Conservation (phyloP, 768 basidiomycete species). For the Erythrobasidium yunnanense region DNA sequence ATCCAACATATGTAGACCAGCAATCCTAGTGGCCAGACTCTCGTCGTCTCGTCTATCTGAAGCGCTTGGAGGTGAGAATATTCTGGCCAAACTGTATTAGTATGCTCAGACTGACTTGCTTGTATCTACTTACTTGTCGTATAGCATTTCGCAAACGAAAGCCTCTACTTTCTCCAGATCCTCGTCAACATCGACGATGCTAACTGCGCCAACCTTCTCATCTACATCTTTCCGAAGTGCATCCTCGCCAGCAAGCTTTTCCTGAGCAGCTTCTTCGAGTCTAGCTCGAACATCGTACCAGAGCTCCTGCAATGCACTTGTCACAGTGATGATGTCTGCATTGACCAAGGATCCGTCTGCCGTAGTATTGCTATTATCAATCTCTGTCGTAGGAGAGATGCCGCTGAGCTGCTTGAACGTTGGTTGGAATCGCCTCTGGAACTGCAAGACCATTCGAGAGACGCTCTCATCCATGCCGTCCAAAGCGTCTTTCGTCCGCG, state of each 20-base stretch:
- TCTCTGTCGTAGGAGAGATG: constrained; percentile 6
- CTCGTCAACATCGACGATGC: constrained; percentile 49
- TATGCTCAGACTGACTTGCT: background rate
- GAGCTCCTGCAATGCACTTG: constrained; percentile 37
- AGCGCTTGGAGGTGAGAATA: constrained; percentile 65
- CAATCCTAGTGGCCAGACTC: constrained; percentile 73
- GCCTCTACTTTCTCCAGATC: constrained; percentile 66
- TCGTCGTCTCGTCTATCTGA: constrained; percentile 80
- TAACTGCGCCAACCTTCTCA: constrained; percentile 38
- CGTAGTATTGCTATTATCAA: constrained; percentile 8
- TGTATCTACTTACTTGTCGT: constrained; percentile 57
- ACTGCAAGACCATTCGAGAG: background rate
- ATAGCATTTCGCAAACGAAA: constrained; percentile 60
- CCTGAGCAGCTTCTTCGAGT: constrained; percentile 44
- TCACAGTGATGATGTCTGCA: constrained; percentile 37
- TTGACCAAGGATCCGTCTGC: constrained; percentile 24
- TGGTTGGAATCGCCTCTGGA: constrained; percentile 52
- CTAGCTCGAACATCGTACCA: constrained; percentile 40
- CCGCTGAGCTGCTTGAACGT: constrained; percentile 45
- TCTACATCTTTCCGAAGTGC: constrained; percentile 41
- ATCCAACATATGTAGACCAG: constrained; percentile 83
- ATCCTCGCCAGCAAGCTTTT: constrained; percentile 37
- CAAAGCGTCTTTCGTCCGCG: background rate
- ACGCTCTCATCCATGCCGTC: background rate
- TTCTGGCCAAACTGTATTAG: constrained; percentile 44